Conservation (phyloP, 352 stramenopile genomes). For the Globisporangium middletonii region DNA sequence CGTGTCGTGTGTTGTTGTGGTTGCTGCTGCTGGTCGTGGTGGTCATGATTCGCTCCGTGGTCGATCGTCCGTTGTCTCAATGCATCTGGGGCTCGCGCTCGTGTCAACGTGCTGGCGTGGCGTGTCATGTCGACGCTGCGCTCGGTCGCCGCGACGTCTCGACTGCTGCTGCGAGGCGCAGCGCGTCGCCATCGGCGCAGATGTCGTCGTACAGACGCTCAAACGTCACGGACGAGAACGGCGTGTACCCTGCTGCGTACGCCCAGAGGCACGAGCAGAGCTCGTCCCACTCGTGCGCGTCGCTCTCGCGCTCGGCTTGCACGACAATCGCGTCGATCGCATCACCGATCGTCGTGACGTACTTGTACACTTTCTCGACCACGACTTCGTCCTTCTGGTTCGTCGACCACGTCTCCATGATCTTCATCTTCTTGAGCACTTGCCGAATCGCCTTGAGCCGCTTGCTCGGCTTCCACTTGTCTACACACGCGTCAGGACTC, state of each 20-base stretch:
- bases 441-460: constrained; percentile 66
- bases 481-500: constrained; percentile 42
- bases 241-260: constrained; percentile 69
- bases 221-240: constrained; percentile 67
- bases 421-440: constrained; percentile 86
- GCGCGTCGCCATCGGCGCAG: constrained; percentile 55
- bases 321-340: constrained; percentile 74
- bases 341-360: constrained; percentile 75
- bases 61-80: no score
- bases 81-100: neutral
- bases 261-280: constrained; percentile 75
- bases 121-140: constrained; percentile 17
- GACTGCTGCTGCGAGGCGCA: constrained; percentile 14
- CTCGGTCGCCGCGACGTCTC: constrained; percentile 11
- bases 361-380: constrained; percentile 85
- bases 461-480: constrained; percentile 81
- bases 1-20: no score
- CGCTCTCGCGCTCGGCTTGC: constrained; percentile 16
- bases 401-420: constrained; percentile 77
- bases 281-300: constrained; percentile 53
- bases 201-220: constrained; percentile 87
- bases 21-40: no score
- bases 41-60: no score
- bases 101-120: neutral
- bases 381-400: constrained; percentile 79